Evolutionary conservation across 2,329 filamentous ascomycete genomes (phyloP).

Genomic region (Mycosphaerella arachidis): DNA sequence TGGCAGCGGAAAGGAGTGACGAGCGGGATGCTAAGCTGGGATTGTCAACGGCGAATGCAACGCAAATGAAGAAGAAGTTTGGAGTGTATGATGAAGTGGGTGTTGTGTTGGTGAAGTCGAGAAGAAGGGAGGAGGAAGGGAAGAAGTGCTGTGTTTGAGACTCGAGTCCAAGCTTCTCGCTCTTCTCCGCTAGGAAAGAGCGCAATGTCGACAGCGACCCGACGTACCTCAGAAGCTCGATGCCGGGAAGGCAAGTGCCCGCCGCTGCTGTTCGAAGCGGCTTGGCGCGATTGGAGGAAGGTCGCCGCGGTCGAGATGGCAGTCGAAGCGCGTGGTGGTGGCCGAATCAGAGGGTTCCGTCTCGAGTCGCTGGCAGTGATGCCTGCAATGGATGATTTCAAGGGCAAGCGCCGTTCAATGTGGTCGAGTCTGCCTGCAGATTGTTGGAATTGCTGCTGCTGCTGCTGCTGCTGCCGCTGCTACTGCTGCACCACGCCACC

Average conservation of each 20-base stretch:
- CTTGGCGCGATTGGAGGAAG: conserved; percentile 11
- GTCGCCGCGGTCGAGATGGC: conserved; percentile 5
- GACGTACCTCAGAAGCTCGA: conserved; percentile 14
- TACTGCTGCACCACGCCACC: neutral
- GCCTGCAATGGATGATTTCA: neutral
- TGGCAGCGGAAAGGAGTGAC: conserved; percentile 31
- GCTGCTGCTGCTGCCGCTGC: too few relatives aligned
- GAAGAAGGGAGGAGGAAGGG: conserved; percentile 19
- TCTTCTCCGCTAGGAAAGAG: conserved; percentile 15
- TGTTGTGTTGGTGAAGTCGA: conserved; percentile 26
- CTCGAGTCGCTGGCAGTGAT: neutral
- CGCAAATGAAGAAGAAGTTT: conserved; percentile 33
- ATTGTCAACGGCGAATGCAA: conserved; percentile 33
- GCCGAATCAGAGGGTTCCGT: neutral
- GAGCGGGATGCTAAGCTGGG: conserved; percentile 34
- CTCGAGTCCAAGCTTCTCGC: conserved; percentile 5
- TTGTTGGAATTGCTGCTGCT: neutral
- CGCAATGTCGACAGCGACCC: conserved; percentile 5
- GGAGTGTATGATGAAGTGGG: conserved; percentile 25
- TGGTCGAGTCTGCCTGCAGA: neutral
- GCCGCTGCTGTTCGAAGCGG: conserved; percentile 12
- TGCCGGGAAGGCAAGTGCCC: conserved; percentile 7
- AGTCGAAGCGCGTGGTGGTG: conserved; percentile 14
- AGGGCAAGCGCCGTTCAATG: neutral
- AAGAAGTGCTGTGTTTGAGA: conserved; percentile 4